These are phyloP conservation scores for Colletotrichum brevisporum DNA, from an alignment of 2,329 filamentous ascomycete genomes.

Conservation along the genomic window DNA sequence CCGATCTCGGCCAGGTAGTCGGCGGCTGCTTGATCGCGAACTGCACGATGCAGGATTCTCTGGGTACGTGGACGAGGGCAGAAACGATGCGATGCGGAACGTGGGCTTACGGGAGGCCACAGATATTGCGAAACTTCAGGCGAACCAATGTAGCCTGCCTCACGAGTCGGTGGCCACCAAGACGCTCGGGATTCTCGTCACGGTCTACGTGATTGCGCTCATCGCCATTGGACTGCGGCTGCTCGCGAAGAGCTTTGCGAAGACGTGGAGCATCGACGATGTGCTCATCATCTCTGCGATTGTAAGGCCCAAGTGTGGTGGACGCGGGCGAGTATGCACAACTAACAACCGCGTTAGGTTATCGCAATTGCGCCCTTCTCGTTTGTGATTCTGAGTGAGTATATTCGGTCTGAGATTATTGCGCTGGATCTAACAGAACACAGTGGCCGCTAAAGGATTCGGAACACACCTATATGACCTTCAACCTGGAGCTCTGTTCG, in stretches of 20 bases:
- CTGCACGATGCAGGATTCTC: conserved; percentile 40
- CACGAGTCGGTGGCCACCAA: conserved; percentile 32
- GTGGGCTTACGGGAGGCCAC: background rate
- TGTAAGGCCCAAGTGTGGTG: conserved; percentile 7
- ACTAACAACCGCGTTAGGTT: background rate
- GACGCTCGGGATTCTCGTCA: conserved; percentile 23
- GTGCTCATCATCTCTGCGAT: conserved; percentile 27
- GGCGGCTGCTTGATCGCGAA: conserved; percentile 35
- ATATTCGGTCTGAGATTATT: fast-evolving
- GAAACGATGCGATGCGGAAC: background rate
- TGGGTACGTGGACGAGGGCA: conserved; percentile 7
- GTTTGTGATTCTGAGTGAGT: conserved; percentile 30
- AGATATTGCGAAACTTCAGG: conserved; percentile 39
- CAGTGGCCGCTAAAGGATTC: conserved; percentile 34
- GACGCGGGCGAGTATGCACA: background rate
- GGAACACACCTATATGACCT: conserved; percentile 41
- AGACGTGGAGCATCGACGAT: conserved; percentile 31
- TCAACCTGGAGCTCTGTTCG: conserved; percentile 17
- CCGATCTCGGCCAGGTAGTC: conserved; percentile 22
- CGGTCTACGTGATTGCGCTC: conserved; percentile 13
- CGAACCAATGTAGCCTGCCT: conserved; percentile 30
- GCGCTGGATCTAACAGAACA: background rate
- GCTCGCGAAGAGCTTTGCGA: conserved; percentile 22
- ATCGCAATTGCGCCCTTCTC: conserved; percentile 30
- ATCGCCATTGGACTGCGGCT: conserved; percentile 20